A percentile compares a stretch with the other conserved stretches of the same genome.
Evolutionary conservation across 2,329 filamentous ascomycete genomes (phyloP).

Genomic region (Pseudohalonectria lignicola): DNA sequence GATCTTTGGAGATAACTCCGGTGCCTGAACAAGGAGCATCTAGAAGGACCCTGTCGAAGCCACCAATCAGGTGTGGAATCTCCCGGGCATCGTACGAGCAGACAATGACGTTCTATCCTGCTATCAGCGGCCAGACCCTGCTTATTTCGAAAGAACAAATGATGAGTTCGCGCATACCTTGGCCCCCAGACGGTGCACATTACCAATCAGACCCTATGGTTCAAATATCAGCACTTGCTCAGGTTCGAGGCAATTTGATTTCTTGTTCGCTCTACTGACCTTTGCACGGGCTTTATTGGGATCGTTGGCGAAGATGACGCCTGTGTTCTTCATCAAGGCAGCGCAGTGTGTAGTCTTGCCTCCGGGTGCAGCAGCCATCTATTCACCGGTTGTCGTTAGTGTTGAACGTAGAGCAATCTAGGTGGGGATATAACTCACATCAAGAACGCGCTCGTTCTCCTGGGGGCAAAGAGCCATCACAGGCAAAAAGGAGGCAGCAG

Average conservation of each 20-base stretch:
- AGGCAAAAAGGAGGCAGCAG: slow-evolving; percentile 89
- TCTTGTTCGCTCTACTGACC: no score
- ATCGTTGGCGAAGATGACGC: slow-evolving; percentile 93
- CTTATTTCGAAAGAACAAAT: no score
- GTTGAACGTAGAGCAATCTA: no score
- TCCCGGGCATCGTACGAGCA: slow-evolving; percentile 92
- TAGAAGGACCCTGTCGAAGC: slow-evolving; percentile 88
- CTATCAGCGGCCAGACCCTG: no score
- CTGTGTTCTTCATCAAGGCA: slow-evolving; percentile 97
- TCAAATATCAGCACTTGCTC: no score
- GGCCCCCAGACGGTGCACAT: slow-evolving; percentile 87
- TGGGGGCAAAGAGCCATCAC: slow-evolving; percentile 96
- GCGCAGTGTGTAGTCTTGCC: slow-evolving; percentile 95
- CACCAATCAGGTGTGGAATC: slow-evolving; percentile 89
- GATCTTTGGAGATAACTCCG: slow-evolving; percentile 94
- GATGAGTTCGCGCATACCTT: no score
- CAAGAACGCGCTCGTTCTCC: slow-evolving; percentile 81
- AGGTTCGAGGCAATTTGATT: no score
- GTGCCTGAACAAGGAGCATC: slow-evolving; percentile 95
- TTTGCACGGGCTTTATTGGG: slow-evolving; percentile 87
- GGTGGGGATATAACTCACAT: no score
- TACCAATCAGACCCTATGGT: slow-evolving; percentile 95
- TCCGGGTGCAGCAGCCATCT: slow-evolving; percentile 90
- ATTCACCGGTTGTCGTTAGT: no score
- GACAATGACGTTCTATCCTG: slow-evolving; percentile 89